Evolutionary conservation across 73 alveolate species (phyloP).

Genomic region (Tetrahymena borealis): DNA sequence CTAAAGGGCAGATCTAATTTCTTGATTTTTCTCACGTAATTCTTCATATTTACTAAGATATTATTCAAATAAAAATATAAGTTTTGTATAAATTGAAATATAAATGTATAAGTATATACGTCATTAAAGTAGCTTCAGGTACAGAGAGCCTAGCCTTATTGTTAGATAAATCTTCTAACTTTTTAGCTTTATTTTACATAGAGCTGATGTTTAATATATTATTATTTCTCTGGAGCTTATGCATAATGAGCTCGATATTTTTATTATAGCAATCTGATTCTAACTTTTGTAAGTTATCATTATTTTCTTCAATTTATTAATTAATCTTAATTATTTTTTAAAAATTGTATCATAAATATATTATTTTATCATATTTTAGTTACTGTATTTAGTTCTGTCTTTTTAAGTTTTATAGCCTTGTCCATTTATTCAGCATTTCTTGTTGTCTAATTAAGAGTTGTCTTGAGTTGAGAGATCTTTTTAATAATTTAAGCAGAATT

Average conservation of each 20-base stretch:
- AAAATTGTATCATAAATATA: too few species aligned
- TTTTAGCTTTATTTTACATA: constrained; percentile 24
- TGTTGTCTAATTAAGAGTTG: constrained; percentile 72
- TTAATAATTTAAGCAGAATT: constrained; percentile 60
- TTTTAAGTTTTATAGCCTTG: constrained; percentile 50
- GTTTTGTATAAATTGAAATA: neutral
- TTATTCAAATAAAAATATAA: neutral
- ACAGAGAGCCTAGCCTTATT: constrained; percentile 8
- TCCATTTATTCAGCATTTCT: constrained; percentile 70
- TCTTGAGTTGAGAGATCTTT: constrained; percentile 63
- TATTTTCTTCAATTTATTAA: constrained; percentile 12
- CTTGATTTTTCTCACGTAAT: constrained; percentile 12
- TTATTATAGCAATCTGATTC: constrained; percentile 21
- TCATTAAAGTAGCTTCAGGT: constrained; percentile 18
- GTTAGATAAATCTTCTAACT: constrained; percentile 19
- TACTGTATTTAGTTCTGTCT: constrained; percentile 37
- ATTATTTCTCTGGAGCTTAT: neutral
- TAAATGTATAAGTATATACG: neutral
- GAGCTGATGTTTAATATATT: constrained; percentile 29
- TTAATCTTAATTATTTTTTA: too few species aligned
- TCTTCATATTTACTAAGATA: constrained; percentile 18
- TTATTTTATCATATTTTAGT: too few species aligned
- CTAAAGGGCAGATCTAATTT: constrained; percentile 52
- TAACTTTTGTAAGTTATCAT: constrained; percentile 9
- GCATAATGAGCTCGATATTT: neutral